Percentiles rank a stretch among this genome's conserved stretches.
These are phyloP conservation scores for Chenopodium suecicum DNA, from an alignment of 148 eudicot genomes.

Conservation along the genomic window DNA sequence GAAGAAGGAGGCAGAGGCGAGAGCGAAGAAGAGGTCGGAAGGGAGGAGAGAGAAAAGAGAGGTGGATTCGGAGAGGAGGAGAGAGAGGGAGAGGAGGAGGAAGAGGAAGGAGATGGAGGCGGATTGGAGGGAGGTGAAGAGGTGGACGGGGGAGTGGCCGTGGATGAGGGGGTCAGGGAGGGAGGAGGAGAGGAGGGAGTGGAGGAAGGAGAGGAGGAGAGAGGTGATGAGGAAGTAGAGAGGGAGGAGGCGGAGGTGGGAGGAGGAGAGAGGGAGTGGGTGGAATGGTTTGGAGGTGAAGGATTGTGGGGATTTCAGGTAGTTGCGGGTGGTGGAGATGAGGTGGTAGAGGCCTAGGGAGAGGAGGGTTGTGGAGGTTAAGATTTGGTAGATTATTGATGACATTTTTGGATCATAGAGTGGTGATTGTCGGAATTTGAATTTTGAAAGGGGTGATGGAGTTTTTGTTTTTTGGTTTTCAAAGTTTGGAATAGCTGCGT, in stretches of 20 bases:
- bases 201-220: constrained; percentile 46
- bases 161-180: constrained; percentile 66
- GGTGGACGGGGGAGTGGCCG: constrained; percentile 74
- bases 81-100: constrained; percentile 48
- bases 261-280: constrained; percentile 41
- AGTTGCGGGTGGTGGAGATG: constrained; percentile 50
- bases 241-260: constrained; percentile 48
- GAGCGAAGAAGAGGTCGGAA: constrained; percentile 60
- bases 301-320: constrained; percentile 61
- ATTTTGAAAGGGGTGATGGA: too few relatives aligned
- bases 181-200: constrained; percentile 50
- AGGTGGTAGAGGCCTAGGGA: constrained; percentile 68
- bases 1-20: constrained; percentile 53
- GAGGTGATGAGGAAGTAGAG: constrained; percentile 45
- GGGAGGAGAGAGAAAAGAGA: constrained; percentile 54
- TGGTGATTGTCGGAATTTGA: neutral
- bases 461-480: too few relatives aligned
- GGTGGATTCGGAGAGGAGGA: constrained; percentile 56
- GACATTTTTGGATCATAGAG: constrained; percentile 36
- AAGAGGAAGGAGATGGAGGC: constrained; percentile 63
- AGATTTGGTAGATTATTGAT: constrained; percentile 48
- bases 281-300: constrained; percentile 79
- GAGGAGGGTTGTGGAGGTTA: constrained; percentile 40
- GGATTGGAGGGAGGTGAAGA: constrained; percentile 65
- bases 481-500: too few relatives aligned